Percentiles rank a stretch among this genome's conserved stretches.
phyloP scores from a whole-genome alignment of 371 early-diverging fungal species.

The Cladochytrium tenue region DNA sequence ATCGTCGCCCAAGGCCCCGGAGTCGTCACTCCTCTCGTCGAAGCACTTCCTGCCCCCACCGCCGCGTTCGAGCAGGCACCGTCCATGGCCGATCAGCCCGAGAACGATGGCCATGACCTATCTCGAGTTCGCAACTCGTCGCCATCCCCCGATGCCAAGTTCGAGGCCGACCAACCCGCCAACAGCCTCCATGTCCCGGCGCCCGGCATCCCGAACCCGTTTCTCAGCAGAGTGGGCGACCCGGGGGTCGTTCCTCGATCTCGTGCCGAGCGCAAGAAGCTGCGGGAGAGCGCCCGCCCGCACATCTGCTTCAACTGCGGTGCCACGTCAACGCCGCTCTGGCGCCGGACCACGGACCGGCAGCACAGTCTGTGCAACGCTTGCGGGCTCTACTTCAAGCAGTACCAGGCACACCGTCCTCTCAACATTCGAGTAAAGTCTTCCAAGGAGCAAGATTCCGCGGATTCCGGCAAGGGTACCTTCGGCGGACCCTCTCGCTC shows the following conservation, averaged over 20 bases:
- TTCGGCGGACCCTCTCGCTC: neutral
- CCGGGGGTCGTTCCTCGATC: neutral
- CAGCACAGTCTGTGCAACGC: slow-evolving; percentile 70
- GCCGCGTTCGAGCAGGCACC: neutral
- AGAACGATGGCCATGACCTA: neutral
- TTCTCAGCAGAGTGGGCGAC: neutral
- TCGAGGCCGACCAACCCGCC: neutral
- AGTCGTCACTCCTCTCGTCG: neutral
- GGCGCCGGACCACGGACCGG: slow-evolving; percentile 77
- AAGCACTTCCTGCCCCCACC: neutral
- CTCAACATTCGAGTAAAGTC: neutral
- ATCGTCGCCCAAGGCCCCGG: no score
- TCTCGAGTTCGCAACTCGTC: neutral
- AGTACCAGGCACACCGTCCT: slow-evolving; percentile 1
- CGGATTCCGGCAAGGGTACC: neutral
- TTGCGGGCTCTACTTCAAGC: slow-evolving; percentile 51
- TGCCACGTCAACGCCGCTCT: slow-evolving; percentile 76
- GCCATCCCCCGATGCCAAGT: neutral
- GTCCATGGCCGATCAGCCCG: neutral
- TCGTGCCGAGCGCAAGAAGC: neutral
- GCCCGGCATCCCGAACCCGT: neutral
- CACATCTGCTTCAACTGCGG: slow-evolving; percentile 70
- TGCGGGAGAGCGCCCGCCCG: neutral
- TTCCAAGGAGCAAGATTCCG: no score
- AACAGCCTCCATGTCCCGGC: neutral